Evolutionary conservation across 352 stramenopile genomes (phyloP), one percentile per base, ranked within the genome.

Genomic region (Pseudoperonospora humuli): DNA sequence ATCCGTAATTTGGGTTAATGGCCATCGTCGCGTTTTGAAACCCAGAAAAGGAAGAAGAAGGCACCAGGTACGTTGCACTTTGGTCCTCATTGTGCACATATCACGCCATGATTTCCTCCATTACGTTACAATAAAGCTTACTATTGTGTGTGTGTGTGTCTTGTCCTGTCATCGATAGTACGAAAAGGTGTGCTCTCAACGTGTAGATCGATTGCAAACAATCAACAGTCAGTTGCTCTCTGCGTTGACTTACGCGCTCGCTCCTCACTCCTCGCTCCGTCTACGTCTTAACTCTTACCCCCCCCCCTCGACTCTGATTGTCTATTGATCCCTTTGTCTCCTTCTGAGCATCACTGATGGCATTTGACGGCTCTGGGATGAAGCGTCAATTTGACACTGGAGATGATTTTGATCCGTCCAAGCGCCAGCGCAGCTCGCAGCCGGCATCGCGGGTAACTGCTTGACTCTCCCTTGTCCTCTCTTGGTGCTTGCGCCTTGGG

Each of bases 401-500:
- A 19, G 39, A 69, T 33, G 61, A 63, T 39, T 59, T 57, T 13
- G 45, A 61, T 18, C 21, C 39, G 15, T 53, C 39, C 39, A 80
- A 80, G 57, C 69, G 69, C 38, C 36, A 57, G 15, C 69, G 69
- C 45, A 36, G 29, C 39, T 45, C 60, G n/a, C 57, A 67, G 15
- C 24, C 52, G 27, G 50, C 62, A 48, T 77, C 69, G 28, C 64
- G 69, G 66, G 69, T 80, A 77, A 77, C 32, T 42, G 42, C 40
- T 32, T 44, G 21, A 35, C 20, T 37, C 24, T 39, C 23, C 29
- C 15, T 28, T 32, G 25, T 20, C 46, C 42, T 41, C 15, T 35
- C 20, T 43, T 45, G 19, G 36, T 57, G 20, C 25, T 42, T 42
- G 3, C 34, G 7, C 11, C 23, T 21, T 37, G 20, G 20, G 40